Conservation (phyloP, 202 grass and related monocot genomes). For the Hordeum pubiflorum region DNA sequence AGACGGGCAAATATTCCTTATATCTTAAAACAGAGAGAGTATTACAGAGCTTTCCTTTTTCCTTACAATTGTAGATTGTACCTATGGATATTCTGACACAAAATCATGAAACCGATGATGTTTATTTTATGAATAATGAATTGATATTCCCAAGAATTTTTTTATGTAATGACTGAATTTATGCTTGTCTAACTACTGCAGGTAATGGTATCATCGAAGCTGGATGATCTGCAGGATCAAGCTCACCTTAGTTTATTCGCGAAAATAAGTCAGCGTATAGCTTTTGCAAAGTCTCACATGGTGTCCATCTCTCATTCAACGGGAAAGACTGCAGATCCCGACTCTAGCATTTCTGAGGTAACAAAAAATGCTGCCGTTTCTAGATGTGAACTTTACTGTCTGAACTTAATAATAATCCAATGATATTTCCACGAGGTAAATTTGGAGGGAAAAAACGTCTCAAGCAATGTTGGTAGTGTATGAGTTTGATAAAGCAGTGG, state of each 20-base stretch:
- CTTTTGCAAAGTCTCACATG: constrained; percentile 50
- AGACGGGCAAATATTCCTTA: neutral
- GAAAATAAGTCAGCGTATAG: constrained; percentile 42
- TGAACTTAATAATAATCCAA: neutral
- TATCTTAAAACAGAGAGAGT: neutral
- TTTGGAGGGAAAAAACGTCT: neutral
- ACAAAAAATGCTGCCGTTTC: neutral
- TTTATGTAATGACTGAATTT: neutral
- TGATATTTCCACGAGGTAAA: neutral
- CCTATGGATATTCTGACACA: neutral
- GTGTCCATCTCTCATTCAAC: constrained; percentile 34
- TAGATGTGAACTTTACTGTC: neutral
- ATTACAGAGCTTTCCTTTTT: neutral
- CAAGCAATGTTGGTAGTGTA: neutral
- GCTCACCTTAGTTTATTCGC: constrained; percentile 41
- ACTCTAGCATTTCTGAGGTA: constrained; percentile 63
- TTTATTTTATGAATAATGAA: neutral
- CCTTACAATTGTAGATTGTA: neutral
- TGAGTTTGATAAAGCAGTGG: neutral
- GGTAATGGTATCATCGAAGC: constrained; percentile 73
- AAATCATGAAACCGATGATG: neutral
- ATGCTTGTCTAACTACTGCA: constrained; percentile 24
- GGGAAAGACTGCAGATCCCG: constrained; percentile 18
- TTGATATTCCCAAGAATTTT: neutral
- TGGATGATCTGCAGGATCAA: constrained; percentile 51